Conservation (phyloP, 495 filamentous ascomycete genomes). For the Cairneyella variabilis region DNA sequence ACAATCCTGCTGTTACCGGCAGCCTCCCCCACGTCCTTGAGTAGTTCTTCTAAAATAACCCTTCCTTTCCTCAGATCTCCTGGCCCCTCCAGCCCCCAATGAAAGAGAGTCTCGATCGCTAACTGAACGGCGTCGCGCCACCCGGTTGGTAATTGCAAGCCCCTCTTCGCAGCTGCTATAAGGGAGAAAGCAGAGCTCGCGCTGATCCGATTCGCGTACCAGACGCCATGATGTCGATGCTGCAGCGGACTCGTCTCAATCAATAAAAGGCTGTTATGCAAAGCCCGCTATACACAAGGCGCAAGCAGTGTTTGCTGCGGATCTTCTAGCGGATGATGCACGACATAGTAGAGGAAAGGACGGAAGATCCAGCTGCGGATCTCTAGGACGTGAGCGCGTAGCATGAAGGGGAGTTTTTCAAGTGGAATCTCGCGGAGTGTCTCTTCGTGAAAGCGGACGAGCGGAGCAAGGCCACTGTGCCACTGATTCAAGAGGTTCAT, state of each 20-base stretch:
- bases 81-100: neutral
- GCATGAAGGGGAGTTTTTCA: neutral
- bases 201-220: slow-evolving; percentile 1
- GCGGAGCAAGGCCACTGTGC: no score
- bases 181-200: neutral
- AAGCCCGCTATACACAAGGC: neutral
- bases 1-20: no score
- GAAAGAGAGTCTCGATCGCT: neutral
- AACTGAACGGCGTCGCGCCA: neutral
- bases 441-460: neutral
- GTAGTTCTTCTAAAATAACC: neutral
- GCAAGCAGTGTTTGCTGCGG: neutral
- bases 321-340: neutral
- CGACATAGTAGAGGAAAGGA: slow-evolving; percentile 3
- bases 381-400: neutral
- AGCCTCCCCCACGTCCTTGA: neutral
- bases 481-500: no score
- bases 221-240: slow-evolving; percentile 5
- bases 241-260: neutral
- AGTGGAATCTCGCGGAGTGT: neutral
- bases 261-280: neutral
- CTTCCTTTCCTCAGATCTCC: neutral
- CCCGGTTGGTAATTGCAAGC: neutral
- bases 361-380: neutral
- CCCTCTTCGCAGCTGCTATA: neutral